Base-by-base conservation (phyloP, 2,329 filamentous ascomycete genomes). In the Paecilomyces sp. region DNA sequence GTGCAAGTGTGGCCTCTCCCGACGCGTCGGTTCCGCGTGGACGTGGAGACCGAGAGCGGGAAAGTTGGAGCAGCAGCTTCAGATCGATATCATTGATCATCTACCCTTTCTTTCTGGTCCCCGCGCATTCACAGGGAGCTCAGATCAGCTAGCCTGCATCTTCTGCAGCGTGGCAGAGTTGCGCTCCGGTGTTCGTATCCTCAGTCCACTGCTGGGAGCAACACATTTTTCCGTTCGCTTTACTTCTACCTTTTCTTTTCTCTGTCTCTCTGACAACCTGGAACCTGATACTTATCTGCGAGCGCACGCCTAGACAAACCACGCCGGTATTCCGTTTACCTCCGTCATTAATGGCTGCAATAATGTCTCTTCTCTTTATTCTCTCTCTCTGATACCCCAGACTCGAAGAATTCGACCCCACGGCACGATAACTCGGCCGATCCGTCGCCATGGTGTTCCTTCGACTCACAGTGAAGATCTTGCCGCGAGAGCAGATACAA, bases 401-500 rank as follows among this genome's bases (percentile, higher is more conserved):
- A 28, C 9, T 25, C 15, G 30, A 7, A 15, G 18, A 8, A 34
- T n/a, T 22, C 2, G 18, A 22, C n/a, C 3, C 28, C 22, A 5
- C 18, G 22, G 8, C 12, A 25, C 9, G 8, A 15, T 28, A 15
- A 53, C 22, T 18, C 13, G 22, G 31, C 13, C 50, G 28, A 31
- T n/a, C 54, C 58, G 57, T 57, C 50, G 57, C 57, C 50, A 75
- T 76, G 72, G 72, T 76, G 53, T 67, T 73, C 33, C 65, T 76
- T 18, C 72, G 73, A n/a, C 66, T 76, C 3, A 68, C 70, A 15
- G 68, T 75, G 30, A 72, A 73, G 62, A 66, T 76, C 58, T 69
- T 58, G 41, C 70, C 72, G 2, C 65, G 63, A 51, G 69, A 70
- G 53, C 67, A 66, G 58, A n/a, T 66, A 11, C 60, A n/a, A 30